Evolutionary conservation across 192 early-diverging fungal genomes (phyloP).

Genomic region (Glomus cerebriforme): DNA sequence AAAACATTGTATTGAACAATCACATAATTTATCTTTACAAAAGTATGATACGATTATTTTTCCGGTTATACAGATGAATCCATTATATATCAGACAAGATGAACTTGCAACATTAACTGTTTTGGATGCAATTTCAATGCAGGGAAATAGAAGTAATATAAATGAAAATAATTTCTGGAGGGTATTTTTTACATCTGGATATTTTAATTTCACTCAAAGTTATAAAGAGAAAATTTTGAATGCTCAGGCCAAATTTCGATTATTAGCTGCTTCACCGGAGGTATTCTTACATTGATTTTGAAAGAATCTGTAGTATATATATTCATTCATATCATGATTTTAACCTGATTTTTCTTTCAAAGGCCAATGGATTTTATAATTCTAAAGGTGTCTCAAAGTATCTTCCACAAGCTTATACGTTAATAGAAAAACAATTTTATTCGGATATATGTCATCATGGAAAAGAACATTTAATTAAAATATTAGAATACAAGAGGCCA

Average conservation of each 20-base stretch:
- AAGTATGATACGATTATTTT: slow-evolving; percentile 66
- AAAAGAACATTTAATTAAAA: slow-evolving; percentile 55
- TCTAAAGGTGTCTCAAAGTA: slow-evolving; percentile 83
- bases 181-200: slow-evolving; percentile 81
- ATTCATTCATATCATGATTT: neutral
- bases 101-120: slow-evolving; percentile 63
- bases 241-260: slow-evolving; percentile 61
- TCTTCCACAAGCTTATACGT: slow-evolving; percentile 90
- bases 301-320: neutral
- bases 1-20: slow-evolving; percentile 4
- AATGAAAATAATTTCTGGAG: slow-evolving; percentile 51
- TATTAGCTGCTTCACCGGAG: slow-evolving; percentile 87
- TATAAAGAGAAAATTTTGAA: slow-evolving; percentile 66
- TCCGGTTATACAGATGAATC: slow-evolving; percentile 87
- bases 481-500: slow-evolving; percentile 75
- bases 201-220: slow-evolving; percentile 85
- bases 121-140: slow-evolving; percentile 53
- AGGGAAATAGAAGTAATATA: slow-evolving; percentile 22
- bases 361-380: slow-evolving; percentile 92
- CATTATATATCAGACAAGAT: slow-evolving; percentile 81
- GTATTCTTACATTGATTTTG: slow-evolving; percentile 40
- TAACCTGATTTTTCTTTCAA: slow-evolving; percentile 3
- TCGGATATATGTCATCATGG: slow-evolving; percentile 45
- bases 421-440: slow-evolving; percentile 76
- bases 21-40: neutral